Evolutionary conservation across 2,329 filamentous ascomycete genomes (phyloP).

Genomic region (Daldinia sp.): DNA sequence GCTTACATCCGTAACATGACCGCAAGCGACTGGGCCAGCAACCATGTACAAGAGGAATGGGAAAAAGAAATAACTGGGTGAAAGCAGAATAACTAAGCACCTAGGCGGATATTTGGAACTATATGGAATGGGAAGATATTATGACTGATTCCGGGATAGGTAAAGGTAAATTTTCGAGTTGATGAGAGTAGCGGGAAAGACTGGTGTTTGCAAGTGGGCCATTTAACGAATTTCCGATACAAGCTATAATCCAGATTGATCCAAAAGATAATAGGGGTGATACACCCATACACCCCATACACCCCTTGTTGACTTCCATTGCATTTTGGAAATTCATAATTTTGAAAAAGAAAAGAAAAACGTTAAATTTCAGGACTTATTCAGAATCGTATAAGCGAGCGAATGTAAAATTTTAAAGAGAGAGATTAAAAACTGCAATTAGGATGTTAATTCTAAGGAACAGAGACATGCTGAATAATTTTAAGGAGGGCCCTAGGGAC

Average conservation of each 20-base stretch:
- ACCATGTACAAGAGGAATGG: constrained; percentile 29
- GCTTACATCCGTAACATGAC: constrained; percentile 48
- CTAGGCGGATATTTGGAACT: no score
- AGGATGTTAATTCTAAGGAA: background rate
- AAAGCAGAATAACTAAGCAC: background rate
- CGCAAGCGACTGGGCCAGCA: constrained; percentile 45
- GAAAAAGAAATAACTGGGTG: background rate
- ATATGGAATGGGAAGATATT: background rate
- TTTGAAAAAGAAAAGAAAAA: background rate
- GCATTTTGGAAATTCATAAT: background rate
- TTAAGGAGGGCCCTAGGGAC: background rate
- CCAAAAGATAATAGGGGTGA: background rate
- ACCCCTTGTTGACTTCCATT: background rate
- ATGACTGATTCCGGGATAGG: background rate
- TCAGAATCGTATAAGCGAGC: background rate
- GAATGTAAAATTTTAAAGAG: background rate
- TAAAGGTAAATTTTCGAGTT: background rate
- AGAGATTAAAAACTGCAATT: background rate
- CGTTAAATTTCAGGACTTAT: background rate
- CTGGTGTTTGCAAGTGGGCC: background rate
- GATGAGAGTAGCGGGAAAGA: background rate
- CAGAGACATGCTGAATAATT: background rate
- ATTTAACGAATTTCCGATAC: background rate
- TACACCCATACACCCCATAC: background rate
- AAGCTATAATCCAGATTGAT: background rate